Evolutionary conservation across 2,329 filamentous ascomycete species (phyloP).

Genomic region (Fusarium aywerte): DNA sequence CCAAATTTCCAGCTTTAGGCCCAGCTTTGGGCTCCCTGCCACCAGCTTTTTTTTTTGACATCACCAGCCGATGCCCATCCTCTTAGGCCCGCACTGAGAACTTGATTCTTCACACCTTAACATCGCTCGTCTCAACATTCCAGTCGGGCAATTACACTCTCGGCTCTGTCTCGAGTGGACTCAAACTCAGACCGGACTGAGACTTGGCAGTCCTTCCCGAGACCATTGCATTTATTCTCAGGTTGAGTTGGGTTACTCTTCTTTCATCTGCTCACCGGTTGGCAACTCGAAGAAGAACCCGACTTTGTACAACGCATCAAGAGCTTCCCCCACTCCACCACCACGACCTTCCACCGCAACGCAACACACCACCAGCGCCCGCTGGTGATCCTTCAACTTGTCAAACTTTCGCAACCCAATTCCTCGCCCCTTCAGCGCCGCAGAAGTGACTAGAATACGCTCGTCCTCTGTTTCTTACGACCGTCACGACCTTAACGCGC

Average conservation of each 20-base stretch:
- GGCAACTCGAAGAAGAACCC: constrained; percentile 15
- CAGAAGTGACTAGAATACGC: constrained; percentile 59
- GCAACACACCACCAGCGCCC: constrained; percentile 48
- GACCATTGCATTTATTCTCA: constrained; percentile 19
- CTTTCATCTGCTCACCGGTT: constrained; percentile 12
- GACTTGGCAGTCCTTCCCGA: constrained; percentile 31
- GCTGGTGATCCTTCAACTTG: constrained; percentile 61
- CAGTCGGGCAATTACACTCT: constrained; percentile 33
- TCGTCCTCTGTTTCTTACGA: constrained; percentile 58
- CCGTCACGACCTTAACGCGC: constrained; percentile 66
- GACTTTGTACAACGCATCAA: constrained; percentile 40
- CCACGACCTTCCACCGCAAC: constrained; percentile 34
- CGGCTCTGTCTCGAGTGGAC: constrained; percentile 33
- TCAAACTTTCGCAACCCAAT: constrained; percentile 50
- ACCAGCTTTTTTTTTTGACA: constrained; percentile 49
- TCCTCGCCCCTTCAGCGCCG: constrained; percentile 47
- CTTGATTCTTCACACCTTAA: constrained; percentile 16
- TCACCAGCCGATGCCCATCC: constrained; percentile 42
- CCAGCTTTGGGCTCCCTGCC: constrained; percentile 45
- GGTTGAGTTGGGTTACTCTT: constrained; percentile 3
- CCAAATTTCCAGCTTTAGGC: constrained; percentile 37
- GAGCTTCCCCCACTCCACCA: constrained; percentile 36
- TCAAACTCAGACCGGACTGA: constrained; percentile 25
- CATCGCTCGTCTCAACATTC: constrained; percentile 33
- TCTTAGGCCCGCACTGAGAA: constrained; percentile 29